Conservation (phyloP, 139 green algal genomes). For the Picochlorum sp. region DNA sequence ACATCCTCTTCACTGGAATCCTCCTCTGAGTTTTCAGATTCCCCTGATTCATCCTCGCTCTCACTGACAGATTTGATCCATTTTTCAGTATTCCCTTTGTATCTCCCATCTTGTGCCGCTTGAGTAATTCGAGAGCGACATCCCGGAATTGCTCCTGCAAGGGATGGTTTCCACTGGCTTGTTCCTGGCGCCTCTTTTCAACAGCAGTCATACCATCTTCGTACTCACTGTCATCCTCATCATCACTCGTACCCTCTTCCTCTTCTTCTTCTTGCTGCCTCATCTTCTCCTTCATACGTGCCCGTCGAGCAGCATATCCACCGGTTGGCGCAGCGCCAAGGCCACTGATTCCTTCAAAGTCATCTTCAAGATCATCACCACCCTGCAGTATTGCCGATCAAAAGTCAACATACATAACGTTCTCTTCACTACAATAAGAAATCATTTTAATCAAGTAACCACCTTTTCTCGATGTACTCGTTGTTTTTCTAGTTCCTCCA, state of each 20-base stretch:
- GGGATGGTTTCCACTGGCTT: constrained; percentile 58
- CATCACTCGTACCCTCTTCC: constrained; percentile 26
- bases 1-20: constrained; percentile 9
- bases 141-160: constrained; percentile 50
- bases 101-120: constrained; percentile 22
- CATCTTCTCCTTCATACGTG: constrained; percentile 3
- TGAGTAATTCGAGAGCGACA: constrained; percentile 30
- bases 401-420: neutral
- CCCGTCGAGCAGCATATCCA: neutral
- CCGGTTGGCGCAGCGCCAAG: neutral
- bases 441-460: neutral
- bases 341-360: constrained; percentile 27
- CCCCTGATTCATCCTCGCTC: neutral
- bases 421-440: constrained; percentile 9
- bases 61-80: constrained; percentile 11
- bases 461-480: constrained; percentile 58
- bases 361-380: constrained; percentile 23
- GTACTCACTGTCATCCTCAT: constrained; percentile 33
- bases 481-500: constrained; percentile 64
- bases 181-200: constrained; percentile 41
- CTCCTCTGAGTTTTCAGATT: constrained; percentile 14
- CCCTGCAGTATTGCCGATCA: neutral
- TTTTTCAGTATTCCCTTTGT: neutral
- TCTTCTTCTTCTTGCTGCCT: constrained; percentile 9
- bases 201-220: constrained; percentile 27